These are phyloP conservation scores for Debaryomyces singareniensis DNA, from an alignment of 1,139 yeast species.

Conservation along the genomic window DNA sequence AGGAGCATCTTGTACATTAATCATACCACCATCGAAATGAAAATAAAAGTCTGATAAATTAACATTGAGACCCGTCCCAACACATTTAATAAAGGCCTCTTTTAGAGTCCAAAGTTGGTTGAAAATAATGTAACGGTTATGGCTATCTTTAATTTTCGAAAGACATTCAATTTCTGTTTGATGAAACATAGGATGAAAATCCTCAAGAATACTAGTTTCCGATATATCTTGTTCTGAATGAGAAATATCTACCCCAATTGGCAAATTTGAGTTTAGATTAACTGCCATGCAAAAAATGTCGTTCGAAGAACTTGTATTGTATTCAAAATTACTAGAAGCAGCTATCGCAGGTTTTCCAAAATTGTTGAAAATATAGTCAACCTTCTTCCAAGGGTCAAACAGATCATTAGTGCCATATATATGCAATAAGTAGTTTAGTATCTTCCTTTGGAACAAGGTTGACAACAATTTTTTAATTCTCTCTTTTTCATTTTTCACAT, in stretches of 20 bases:
- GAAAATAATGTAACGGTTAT: conserved; percentile 23
- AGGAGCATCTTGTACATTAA: background rate
- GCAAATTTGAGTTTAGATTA: conserved; percentile 16
- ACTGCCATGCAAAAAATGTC: conserved; percentile 42
- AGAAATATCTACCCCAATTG: conserved; percentile 61
- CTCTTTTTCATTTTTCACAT: conserved; percentile 15
- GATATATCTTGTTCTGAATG: conserved; percentile 40
- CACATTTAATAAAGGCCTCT: conserved; percentile 59
- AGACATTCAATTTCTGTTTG: conserved; percentile 31
- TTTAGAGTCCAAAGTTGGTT: conserved; percentile 68
- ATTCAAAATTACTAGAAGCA: conserved; percentile 12
- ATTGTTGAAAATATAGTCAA: conserved; percentile 18
- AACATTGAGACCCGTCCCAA: conserved; percentile 57
- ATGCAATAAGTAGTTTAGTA: conserved; percentile 16
- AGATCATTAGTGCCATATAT: conserved; percentile 2
- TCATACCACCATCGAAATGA: conserved; percentile 3
- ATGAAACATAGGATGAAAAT: conserved; percentile 48
- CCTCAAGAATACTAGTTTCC: conserved; percentile 24
- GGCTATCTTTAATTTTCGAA: conserved; percentile 7
- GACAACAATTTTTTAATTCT: conserved; percentile 16
- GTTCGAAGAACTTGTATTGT: conserved; percentile 55
- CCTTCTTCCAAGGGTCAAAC: conserved; percentile 14
- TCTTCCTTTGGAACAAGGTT: conserved; percentile 18
- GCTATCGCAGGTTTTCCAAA: conserved; percentile 31
- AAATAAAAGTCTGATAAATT: conserved; percentile 31